Percentiles rank a stretch among this genome's conserved stretches.
Conservation (phyloP, 192 early-diverging fungal genomes). For the Haplosporangium gracile region DNA sequence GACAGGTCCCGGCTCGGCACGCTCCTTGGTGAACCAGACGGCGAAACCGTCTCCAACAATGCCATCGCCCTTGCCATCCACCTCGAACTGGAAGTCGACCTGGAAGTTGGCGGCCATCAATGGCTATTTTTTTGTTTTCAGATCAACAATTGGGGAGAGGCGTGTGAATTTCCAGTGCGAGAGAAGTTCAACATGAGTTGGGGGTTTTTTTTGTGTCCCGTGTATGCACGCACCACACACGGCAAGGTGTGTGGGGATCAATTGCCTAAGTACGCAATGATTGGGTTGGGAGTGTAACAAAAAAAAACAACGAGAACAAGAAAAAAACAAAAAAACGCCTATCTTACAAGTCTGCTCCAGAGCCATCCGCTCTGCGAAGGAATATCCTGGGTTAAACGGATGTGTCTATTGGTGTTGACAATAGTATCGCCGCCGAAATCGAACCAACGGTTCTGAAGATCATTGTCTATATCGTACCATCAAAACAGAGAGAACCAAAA, state of each 20-base stretch:
- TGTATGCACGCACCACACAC: conserved; percentile 17
- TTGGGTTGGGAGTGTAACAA: not conserved
- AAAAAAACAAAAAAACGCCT: conserved; percentile 18
- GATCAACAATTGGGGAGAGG: not conserved
- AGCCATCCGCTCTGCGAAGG: conserved; percentile 86
- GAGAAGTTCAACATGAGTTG: not conserved
- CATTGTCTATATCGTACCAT: conserved; percentile 65
- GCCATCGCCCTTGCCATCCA: conserved; percentile 76
- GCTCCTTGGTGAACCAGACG: conserved; percentile 91
- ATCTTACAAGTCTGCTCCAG: conserved; percentile 74
- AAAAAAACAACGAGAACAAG: not conserved
- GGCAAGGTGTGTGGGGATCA: not conserved
- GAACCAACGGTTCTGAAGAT: conserved; percentile 87
- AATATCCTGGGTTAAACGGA: conserved; percentile 87
- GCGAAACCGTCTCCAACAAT: conserved; percentile 97
- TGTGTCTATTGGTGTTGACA: conserved; percentile 84
- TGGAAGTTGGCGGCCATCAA: conserved; percentile 77
- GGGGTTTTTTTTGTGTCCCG: conserved; percentile 28
- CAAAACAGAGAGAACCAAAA: not conserved
- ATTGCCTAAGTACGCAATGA: not conserved
- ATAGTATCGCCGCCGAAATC: conserved; percentile 93
- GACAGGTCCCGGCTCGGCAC: conserved; percentile 77
- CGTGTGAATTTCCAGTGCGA: not conserved
- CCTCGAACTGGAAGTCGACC: conserved; percentile 93
- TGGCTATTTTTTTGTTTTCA: conserved; percentile 64